Evolutionary conservation across 306 rosid species (phyloP).

Genomic region (Carpinus viminea): DNA sequence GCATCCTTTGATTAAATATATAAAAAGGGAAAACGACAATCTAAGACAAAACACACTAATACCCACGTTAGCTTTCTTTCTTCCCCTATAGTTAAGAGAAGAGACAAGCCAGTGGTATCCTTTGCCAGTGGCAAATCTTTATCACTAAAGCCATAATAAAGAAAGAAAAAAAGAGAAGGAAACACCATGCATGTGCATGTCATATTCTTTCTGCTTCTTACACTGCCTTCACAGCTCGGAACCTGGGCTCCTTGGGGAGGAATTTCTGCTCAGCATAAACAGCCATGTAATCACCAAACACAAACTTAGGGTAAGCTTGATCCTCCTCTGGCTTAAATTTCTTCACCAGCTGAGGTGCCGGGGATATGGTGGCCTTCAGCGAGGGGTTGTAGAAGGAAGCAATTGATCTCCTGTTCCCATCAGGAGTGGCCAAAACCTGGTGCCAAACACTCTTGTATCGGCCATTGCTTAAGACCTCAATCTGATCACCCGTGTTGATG

Average conservation of each 20-base stretch:
- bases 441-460: conserved; percentile 95
- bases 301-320: conserved; percentile 71
- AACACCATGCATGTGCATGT: not conserved
- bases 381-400: conserved; percentile 95
- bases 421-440: conserved; percentile 58
- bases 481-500: conserved; percentile 96
- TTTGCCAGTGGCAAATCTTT: conserved; percentile 29
- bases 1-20: conserved; percentile 27
- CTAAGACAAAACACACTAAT: conserved; percentile 29
- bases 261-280: conserved; percentile 88
- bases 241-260: conserved; percentile 94
- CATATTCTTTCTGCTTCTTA: conserved; percentile 23
- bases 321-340: conserved; percentile 49
- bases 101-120: conserved; percentile 41
- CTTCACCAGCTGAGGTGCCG: conserved; percentile 65
- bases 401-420: conserved; percentile 78
- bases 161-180: not conserved
- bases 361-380: conserved; percentile 77
- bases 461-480: conserved; percentile 95
- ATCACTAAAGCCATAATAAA: conserved; percentile 14
- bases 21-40: conserved; percentile 24
- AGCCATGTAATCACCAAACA: conserved; percentile 91
- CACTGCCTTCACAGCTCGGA: conserved; percentile 65
- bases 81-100: conserved; percentile 36
- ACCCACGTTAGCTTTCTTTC: conserved; percentile 45